These are phyloP conservation scores for Multifurca ochricompacta DNA, from an alignment of 768 basidiomycete genomes.

Conservation along the genomic window DNA sequence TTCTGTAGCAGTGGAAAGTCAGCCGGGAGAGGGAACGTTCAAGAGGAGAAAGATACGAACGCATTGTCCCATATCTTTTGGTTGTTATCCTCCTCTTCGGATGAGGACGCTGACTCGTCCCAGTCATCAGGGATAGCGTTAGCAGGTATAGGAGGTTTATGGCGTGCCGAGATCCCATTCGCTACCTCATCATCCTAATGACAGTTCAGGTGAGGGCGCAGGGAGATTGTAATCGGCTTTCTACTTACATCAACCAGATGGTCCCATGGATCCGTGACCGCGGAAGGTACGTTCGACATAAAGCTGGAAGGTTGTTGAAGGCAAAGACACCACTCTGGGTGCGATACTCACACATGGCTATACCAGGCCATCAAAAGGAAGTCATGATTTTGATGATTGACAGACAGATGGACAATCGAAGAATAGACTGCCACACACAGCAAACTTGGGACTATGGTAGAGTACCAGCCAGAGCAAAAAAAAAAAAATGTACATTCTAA, in stretches of 20 bases:
- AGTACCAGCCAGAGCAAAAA: not conserved
- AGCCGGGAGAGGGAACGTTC: not conserved
- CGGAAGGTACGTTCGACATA: constrained; percentile 7
- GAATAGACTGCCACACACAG: not conserved
- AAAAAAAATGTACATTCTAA: too few relatives aligned
- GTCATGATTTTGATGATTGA: not conserved
- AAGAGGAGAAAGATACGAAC: constrained; percentile 40
- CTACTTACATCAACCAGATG: constrained; percentile 11
- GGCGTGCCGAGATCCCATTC: not conserved
- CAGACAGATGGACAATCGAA: not conserved
- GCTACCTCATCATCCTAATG: not conserved
- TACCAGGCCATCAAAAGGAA: not conserved
- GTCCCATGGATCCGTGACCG: constrained; percentile 16
- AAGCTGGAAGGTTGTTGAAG: not conserved
- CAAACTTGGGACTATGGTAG: too few relatives aligned
- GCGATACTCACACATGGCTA: not conserved
- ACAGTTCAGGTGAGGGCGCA: not conserved
- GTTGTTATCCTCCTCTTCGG: constrained; percentile 33
- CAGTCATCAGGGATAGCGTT: constrained; percentile 42
- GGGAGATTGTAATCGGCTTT: not conserved
- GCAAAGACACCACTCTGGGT: not conserved
- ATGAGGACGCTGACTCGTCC: constrained; percentile 45
- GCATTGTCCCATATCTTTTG: constrained; percentile 62
- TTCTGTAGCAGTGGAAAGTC: constrained; percentile 32
- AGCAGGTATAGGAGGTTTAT: not conserved